phyloP scores from a whole-genome alignment of 2,329 filamentous ascomycete species.

The Fusarium secorum region DNA sequence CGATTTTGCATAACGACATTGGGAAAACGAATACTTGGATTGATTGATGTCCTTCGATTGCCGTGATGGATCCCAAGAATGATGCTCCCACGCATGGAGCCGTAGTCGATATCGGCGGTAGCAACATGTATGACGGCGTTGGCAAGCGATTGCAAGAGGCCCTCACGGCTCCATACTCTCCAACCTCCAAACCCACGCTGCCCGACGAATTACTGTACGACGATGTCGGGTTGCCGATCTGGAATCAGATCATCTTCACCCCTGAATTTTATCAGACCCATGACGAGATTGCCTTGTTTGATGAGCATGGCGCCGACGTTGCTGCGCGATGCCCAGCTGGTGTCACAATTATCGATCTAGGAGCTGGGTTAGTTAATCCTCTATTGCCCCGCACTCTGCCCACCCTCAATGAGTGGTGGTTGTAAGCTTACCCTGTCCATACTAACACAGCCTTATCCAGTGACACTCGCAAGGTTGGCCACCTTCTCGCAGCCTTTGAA shows the following conservation, averaged over 20 bases:
- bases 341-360: conserved; percentile 51
- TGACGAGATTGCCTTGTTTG: conserved; percentile 50
- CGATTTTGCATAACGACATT: neutral
- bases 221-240: conserved; percentile 50
- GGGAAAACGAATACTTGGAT: neutral
- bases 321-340: conserved; percentile 42
- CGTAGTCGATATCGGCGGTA: conserved; percentile 52
- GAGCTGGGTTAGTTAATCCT: conserved; percentile 50
- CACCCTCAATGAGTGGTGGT: conserved; percentile 11
- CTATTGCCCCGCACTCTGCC: conserved; percentile 22
- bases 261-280: conserved; percentile 53
- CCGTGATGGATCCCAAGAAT: conserved; percentile 25
- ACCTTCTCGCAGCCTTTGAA: conserved; percentile 49
- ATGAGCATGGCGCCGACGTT: conserved; percentile 48
- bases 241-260: conserved; percentile 53
- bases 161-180: conserved; percentile 38
- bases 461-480: conserved; percentile 52
- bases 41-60: neutral
- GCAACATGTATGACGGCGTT: conserved; percentile 44
- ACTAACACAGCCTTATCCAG: conserved; percentile 38
- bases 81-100: conserved; percentile 42
- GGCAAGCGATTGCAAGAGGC: conserved; percentile 39
- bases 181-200: conserved; percentile 41
- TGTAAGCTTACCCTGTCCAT: conserved; percentile 29
- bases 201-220: conserved; percentile 53